A percentile compares a stretch with the other conserved stretches of the same genome.
Evolutionary conservation across 2,329 filamentous ascomycete species (phyloP).

Genomic region (Coniochaeta sp.): DNA sequence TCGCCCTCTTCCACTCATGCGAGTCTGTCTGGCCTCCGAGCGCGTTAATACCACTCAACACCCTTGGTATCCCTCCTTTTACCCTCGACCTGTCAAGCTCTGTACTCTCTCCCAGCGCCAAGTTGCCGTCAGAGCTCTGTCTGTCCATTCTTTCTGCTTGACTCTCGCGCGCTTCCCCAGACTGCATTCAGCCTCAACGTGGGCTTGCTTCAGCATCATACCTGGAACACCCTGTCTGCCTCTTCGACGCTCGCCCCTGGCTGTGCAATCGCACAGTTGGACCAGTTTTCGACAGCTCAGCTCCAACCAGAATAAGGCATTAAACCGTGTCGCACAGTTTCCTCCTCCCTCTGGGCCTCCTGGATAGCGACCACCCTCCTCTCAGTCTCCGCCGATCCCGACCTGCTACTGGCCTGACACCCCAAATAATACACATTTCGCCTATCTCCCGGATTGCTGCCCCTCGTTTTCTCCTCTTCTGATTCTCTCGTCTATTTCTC

Average conservation of each 20-base stretch:
- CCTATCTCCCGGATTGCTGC: slow-evolving; percentile 6
- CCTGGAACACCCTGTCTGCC: neutral
- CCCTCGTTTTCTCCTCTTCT: slow-evolving; percentile 7
- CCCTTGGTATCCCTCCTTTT: slow-evolving; percentile 6
- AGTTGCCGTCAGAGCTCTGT: neutral
- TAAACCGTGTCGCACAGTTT: neutral
- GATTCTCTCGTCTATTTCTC: slow-evolving; percentile 4
- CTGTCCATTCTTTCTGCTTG: neutral
- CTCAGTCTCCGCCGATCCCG: slow-evolving; percentile 10
- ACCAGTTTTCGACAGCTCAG: neutral
- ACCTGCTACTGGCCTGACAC: slow-evolving; percentile 11
- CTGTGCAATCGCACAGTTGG: neutral
- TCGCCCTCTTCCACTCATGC: slow-evolving; percentile 9
- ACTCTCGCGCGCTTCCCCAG: neutral
- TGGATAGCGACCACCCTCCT: slow-evolving; percentile 12
- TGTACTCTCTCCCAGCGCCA: neutral
- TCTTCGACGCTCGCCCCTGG: neutral
- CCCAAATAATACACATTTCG: slow-evolving; percentile 13
- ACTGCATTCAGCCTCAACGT: neutral
- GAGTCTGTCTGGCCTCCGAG: slow-evolving; percentile 16
- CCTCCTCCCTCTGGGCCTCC: slow-evolving; percentile 7
- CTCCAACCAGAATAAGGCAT: slow-evolving; percentile 3
- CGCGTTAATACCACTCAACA: slow-evolving; percentile 14
- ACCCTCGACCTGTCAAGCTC: neutral
- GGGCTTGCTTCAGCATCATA: neutral